A percentile compares a stretch with the other conserved stretches of the same genome.
phyloP scores from a whole-genome alignment of 2,329 filamentous ascomycete species.

The Paracoccidioides lutzii region DNA sequence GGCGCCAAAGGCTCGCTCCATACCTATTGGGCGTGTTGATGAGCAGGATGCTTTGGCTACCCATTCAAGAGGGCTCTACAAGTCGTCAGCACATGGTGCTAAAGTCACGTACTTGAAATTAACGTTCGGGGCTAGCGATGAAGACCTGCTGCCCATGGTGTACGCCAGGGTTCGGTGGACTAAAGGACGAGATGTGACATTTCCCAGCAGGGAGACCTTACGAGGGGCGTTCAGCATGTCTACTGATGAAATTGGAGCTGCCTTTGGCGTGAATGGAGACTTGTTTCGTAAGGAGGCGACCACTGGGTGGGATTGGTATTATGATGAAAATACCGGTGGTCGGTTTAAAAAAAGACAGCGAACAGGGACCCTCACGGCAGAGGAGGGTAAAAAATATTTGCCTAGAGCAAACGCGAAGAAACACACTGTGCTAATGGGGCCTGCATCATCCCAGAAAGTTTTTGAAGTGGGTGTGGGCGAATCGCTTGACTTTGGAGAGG shows the following conservation, averaged over 20 bases:
- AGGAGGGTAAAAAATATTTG: constrained; percentile 34
- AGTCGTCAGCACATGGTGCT: constrained; percentile 23
- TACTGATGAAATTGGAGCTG: constrained; percentile 29
- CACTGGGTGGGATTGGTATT: constrained; percentile 43
- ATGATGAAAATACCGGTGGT: constrained; percentile 27
- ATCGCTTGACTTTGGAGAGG: constrained; percentile 34
- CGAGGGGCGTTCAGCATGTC: constrained; percentile 17
- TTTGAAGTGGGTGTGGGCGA: constrained; percentile 32
- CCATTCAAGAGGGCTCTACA: constrained; percentile 27
- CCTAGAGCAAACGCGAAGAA: constrained; percentile 19
- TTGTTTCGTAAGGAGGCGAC: constrained; percentile 34
- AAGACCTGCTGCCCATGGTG: constrained; percentile 38
- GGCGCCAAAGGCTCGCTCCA: not conserved
- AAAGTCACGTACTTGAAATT: constrained; percentile 36
- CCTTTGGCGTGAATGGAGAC: constrained; percentile 32
- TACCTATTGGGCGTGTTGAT: constrained; percentile 11
- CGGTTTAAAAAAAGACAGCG: constrained; percentile 33
- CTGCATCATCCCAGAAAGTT: constrained; percentile 31
- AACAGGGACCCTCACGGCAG: constrained; percentile 21
- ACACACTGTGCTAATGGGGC: constrained; percentile 40
- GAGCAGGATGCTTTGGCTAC: constrained; percentile 15
- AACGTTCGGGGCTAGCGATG: constrained; percentile 38
- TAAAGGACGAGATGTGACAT: constrained; percentile 32
- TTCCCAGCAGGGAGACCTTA: constrained; percentile 36
- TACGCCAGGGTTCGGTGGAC: constrained; percentile 40